These are phyloP conservation scores for Ascoidea rubescens DNA, from an alignment of 805 yeast species.

Conservation along the genomic window DNA sequence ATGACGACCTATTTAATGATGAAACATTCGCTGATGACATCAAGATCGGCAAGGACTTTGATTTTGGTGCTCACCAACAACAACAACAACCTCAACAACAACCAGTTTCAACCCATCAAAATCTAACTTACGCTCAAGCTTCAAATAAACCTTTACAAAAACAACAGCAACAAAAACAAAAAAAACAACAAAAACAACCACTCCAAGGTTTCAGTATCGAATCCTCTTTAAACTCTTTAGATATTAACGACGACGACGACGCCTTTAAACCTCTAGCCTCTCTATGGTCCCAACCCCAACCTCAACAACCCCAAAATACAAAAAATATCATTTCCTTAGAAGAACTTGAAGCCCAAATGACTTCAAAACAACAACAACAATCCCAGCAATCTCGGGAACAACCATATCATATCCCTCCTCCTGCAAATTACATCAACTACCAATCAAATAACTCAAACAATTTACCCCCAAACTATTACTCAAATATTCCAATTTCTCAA, in stretches of 20 bases:
- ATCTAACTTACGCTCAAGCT: constrained; percentile 28
- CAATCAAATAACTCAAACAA: neutral
- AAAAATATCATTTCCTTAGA: constrained; percentile 56
- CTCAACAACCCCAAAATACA: constrained; percentile 6
- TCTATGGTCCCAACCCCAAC: constrained; percentile 32
- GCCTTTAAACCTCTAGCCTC: constrained; percentile 58
- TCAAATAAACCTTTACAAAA: constrained; percentile 27
- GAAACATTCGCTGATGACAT: constrained; percentile 60
- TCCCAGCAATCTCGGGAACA: constrained; percentile 1
- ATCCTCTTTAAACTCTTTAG: neutral
- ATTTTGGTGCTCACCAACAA: constrained; percentile 34
- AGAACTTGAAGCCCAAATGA: constrained; percentile 71
- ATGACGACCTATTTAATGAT: constrained; percentile 68
- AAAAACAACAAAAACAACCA: neutral
- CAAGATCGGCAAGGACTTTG: constrained; percentile 46
- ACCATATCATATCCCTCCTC: neutral
- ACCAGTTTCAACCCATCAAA: constrained; percentile 14
- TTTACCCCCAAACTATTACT: constrained; percentile 3
- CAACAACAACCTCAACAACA: constrained; percentile 16
- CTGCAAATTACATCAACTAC: constrained; percentile 4
- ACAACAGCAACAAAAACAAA: neutral
- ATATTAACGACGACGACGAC: constrained; percentile 18
- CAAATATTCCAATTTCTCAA: constrained; percentile 12
- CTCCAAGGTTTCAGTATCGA: no score
- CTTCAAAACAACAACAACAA: constrained; percentile 20